phyloP scores from a whole-genome alignment of 2,329 filamentous ascomycete genomes.

The Penicillium frequentans region DNA sequence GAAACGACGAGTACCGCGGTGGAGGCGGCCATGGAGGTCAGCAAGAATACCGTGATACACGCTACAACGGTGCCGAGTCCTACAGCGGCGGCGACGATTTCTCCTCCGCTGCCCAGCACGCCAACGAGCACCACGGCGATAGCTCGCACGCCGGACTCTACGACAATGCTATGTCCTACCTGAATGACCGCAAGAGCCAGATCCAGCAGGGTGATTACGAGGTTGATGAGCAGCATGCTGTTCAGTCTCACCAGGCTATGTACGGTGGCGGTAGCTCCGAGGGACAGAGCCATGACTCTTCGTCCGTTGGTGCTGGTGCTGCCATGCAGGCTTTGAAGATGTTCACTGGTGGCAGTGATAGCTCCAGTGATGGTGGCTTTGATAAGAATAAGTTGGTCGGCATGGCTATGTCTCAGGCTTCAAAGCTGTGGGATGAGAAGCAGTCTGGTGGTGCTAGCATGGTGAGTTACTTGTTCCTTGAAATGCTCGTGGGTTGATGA shows the following conservation, averaged over 20 bases:
- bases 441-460: conserved; percentile 53
- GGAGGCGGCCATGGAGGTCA: neutral
- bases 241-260: conserved; percentile 72
- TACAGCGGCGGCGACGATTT: conserved; percentile 49
- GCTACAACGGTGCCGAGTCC: conserved; percentile 14
- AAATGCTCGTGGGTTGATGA: neutral
- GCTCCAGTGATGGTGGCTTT: conserved; percentile 43
- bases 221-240: conserved; percentile 65
- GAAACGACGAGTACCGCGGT: neutral
- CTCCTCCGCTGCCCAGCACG: conserved; percentile 55
- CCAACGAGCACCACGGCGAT: conserved; percentile 52
- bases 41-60: conserved; percentile 21
- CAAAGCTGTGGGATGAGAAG: conserved; percentile 70
- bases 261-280: conserved; percentile 54
- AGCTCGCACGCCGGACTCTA: conserved; percentile 56
- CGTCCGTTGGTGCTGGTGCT: conserved; percentile 44
- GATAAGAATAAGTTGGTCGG: conserved; percentile 79
- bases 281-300: conserved; percentile 46
- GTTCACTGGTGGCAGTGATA: conserved; percentile 66
- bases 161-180: conserved; percentile 55
- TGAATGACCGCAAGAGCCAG: conserved; percentile 53
- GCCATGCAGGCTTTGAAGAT: conserved; percentile 66
- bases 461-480: conserved; percentile 35
- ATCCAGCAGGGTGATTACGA: conserved; percentile 50
- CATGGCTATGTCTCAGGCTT: conserved; percentile 83